phyloP scores from a whole-genome alignment of 805 yeast genomes.

The Cyberlindnera xylosilytica region DNA sequence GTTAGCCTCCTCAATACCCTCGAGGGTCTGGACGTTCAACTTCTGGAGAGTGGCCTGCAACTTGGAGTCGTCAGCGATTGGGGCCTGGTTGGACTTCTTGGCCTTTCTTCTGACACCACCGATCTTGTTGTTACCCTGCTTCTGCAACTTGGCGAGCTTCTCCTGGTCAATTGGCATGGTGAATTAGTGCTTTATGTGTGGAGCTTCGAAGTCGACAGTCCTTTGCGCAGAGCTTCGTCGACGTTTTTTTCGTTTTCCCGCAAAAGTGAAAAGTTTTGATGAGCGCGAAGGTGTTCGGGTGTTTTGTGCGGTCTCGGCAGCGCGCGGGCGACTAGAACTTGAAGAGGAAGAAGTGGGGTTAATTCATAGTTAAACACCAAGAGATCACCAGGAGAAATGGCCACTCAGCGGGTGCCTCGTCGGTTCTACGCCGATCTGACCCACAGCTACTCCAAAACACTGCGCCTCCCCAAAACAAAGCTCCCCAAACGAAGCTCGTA shows the following conservation, averaged over 20 bases:
- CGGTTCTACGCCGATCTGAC: constrained; percentile 17
- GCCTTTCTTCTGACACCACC: constrained; percentile 91
- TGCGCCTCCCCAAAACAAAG: constrained; percentile 58
- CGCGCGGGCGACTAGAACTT: no score
- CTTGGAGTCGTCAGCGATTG: constrained; percentile 86
- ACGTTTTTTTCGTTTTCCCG: constrained; percentile 7
- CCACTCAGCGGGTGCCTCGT: neutral
- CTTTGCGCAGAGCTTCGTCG: constrained; percentile 1
- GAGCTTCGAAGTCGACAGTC: neutral
- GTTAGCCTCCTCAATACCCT: constrained; percentile 94
- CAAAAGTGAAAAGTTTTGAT: constrained; percentile 6
- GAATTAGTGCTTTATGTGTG: neutral
- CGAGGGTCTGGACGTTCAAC: constrained; percentile 84
- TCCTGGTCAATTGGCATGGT: constrained; percentile 90
- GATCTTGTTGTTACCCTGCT: constrained; percentile 77
- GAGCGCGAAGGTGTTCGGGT: constrained; percentile 7
- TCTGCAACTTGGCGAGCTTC: constrained; percentile 88
- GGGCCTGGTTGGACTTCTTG: constrained; percentile 63
- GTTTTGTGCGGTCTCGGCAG: neutral
- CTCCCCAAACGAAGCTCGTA: constrained; percentile 61
- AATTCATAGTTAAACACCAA: neutral
- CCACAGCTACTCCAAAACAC: constrained; percentile 26
- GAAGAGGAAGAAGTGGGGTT: no score
- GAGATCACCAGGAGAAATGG: neutral
- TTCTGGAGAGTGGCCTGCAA: constrained; percentile 85